Evolutionary conservation across 2,329 filamentous ascomycete species (phyloP).

Genomic region (Thermoascus crustaceus): DNA sequence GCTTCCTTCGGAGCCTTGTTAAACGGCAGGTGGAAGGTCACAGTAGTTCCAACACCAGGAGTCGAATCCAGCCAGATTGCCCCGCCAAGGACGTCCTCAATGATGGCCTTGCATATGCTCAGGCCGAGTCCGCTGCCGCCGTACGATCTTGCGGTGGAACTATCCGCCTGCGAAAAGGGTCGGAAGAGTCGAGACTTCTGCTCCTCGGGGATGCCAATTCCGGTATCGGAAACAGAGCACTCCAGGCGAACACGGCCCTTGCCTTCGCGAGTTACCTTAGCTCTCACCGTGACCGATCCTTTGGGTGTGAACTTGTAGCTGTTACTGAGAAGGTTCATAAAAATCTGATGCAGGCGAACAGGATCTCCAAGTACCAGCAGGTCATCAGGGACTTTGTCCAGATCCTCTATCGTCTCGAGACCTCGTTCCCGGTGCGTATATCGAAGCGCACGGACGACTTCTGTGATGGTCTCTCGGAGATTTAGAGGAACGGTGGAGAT

Average conservation of each 20-base stretch:
- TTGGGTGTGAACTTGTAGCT: constrained; percentile 89
- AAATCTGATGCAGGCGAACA: constrained; percentile 71
- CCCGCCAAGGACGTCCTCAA: constrained; percentile 86
- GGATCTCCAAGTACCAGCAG: constrained; percentile 75
- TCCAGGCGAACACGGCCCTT: constrained; percentile 64
- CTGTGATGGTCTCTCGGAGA: constrained; percentile 58
- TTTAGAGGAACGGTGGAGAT: constrained; percentile 78
- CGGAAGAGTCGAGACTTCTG: constrained; percentile 80
- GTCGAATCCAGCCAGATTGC: constrained; percentile 73
- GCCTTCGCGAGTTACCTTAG: constrained; percentile 63
- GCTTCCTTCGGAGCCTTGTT: constrained; percentile 62
- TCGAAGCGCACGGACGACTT: constrained; percentile 55
- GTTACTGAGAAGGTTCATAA: constrained; percentile 76
- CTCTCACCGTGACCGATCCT: constrained; percentile 76
- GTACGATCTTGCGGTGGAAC: constrained; percentile 81
- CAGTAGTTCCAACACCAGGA: constrained; percentile 52
- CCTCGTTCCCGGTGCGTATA: constrained; percentile 56
- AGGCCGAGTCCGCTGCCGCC: constrained; percentile 85
- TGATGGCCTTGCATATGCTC: constrained; percentile 89
- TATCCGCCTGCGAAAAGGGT: constrained; percentile 88
- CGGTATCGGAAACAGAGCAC: constrained; percentile 82
- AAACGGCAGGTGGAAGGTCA: constrained; percentile 77
- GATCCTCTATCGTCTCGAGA: constrained; percentile 54
- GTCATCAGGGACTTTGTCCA: constrained; percentile 51
- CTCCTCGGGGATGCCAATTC: constrained; percentile 73